Percentiles rank a stretch among this genome's conserved stretches.
These are phyloP conservation scores for Lipomyces yamadae DNA, from an alignment of 805 yeast species.

Conservation along the genomic window DNA sequence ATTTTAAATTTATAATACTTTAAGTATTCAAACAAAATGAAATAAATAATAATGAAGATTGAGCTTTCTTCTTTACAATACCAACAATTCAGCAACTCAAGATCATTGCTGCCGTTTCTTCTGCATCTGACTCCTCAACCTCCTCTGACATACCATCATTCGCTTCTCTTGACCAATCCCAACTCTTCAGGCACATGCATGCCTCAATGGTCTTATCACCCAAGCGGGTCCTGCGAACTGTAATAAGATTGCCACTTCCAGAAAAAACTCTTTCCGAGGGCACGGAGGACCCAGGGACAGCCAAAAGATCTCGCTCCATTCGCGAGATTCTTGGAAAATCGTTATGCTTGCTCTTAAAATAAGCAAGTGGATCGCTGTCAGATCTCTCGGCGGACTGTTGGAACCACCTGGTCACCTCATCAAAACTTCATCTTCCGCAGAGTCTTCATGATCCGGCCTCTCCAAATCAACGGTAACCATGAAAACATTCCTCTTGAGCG, in stretches of 20 bases:
- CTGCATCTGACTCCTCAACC: slow-evolving; percentile 11
- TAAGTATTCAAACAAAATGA: slow-evolving; percentile 5
- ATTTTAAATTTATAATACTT: background rate
- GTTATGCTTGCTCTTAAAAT: slow-evolving; percentile 10
- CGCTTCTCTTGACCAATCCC: slow-evolving; percentile 10
- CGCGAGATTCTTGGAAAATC: slow-evolving; percentile 9
- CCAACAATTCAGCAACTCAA: too few species aligned
- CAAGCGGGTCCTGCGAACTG: slow-evolving; percentile 12
- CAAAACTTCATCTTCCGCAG: slow-evolving; percentile 7
- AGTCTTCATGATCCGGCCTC: slow-evolving; percentile 9
- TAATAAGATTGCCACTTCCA: slow-evolving; percentile 8
- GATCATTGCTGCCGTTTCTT: slow-evolving; percentile 9
- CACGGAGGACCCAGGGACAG: slow-evolving; percentile 10
- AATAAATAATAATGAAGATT: slow-evolving; percentile 3
- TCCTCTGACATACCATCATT: slow-evolving; percentile 4
- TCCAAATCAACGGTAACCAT: slow-evolving; percentile 9
- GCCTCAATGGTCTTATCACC: background rate
- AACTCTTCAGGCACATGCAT: slow-evolving; percentile 8
- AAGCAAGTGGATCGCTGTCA: slow-evolving; percentile 8
- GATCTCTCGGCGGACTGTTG: slow-evolving; percentile 7
- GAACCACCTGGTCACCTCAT: slow-evolving; percentile 10
- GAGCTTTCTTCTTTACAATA: background rate
- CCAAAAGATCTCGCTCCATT: slow-evolving; percentile 7
- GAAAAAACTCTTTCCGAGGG: slow-evolving; percentile 9
- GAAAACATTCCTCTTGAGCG: slow-evolving; percentile 3